Base-by-base conservation (phyloP, 2,329 filamentous ascomycete species). In the Iodosphaeria phyllophila region DNA sequence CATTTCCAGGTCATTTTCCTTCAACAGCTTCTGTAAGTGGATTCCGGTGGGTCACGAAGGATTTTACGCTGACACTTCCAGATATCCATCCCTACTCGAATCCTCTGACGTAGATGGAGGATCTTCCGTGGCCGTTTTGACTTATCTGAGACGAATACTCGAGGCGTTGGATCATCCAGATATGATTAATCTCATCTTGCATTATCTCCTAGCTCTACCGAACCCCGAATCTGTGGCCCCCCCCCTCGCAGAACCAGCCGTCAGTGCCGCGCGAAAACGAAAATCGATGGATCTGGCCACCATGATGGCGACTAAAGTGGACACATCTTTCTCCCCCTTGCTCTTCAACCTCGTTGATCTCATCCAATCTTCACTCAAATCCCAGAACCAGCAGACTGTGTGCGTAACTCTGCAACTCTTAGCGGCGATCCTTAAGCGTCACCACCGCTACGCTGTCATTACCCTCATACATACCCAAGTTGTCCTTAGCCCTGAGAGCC, bases 1-100 rank as follows among this genome's bases (percentile, higher is more conserved):
- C 89, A 98, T 50, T 98, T 98, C 42, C 84, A 93, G 45, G 77
- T 95, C 37, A 70, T 98, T 17, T 98, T 98, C 46, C 56, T 98
- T 26, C 82, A 93, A 48, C 89, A 98, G 48, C 56, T 98, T 40
- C 54, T 98, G 69, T 95, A 51, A 43, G 74, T 52, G 5, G 4
- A 12, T 11, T 14, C 9, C n/a, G n/a, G n/a, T n/a, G 3, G 8
- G 11, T 19, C 2, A 17, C 24, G 23, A 20, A 9, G 11, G 7
- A 13, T 10, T 8, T 15, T 11, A 9, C 23, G 25, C 32, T 36
- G 18, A 41, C 30, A 20, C 16, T 18, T 12, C 3, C 34, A 89
- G 80, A 53, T 92, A 98, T 45, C 89, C 89, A 2, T 98, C 91
- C 2, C 59, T 98, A 16, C 62, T 98, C 9, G 86, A 98, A 48